A percentile compares a stretch with the other conserved stretches of the same genome.
These are phyloP conservation scores for Saturnispora sanitii DNA, from an alignment of 805 yeast species.

Conservation along the genomic window DNA sequence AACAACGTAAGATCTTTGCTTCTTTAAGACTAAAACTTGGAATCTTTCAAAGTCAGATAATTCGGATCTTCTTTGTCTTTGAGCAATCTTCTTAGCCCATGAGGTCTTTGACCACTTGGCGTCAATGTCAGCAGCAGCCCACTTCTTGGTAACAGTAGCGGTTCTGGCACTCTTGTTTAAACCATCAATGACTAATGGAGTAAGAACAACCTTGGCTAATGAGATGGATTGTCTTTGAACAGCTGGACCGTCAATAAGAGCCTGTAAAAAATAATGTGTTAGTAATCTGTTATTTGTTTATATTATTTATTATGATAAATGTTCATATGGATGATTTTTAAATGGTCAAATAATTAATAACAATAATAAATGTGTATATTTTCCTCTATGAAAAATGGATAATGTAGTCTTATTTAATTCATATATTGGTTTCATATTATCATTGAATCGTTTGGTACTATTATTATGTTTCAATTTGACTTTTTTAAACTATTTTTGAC, in stretches of 20 bases:
- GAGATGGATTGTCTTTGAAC: constrained; percentile 88
- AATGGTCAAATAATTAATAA: too few relatives aligned
- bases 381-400: too few relatives aligned
- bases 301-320: neutral
- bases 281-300: neutral
- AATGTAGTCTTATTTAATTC: too few relatives aligned
- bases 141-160: constrained; percentile 78
- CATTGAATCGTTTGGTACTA: too few relatives aligned
- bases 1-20: constrained; percentile 92
- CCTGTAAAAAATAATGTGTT: constrained; percentile 33
- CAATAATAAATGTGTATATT: too few relatives aligned
- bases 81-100: constrained; percentile 98
- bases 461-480: neutral
- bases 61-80: constrained; percentile 85
- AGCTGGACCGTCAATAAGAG: constrained; percentile 93
- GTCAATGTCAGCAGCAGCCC: constrained; percentile 82
- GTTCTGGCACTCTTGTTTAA: constrained; percentile 95
- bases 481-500: neutral
- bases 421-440: too few relatives aligned
- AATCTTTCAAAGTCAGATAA: constrained; percentile 98
- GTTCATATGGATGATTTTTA: neutral
- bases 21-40: constrained; percentile 96
- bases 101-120: constrained; percentile 88
- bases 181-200: constrained; percentile 77
- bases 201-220: constrained; percentile 82